Conservation (phyloP, 2,329 filamentous ascomycete genomes). For the Fonsecaea erecta region DNA sequence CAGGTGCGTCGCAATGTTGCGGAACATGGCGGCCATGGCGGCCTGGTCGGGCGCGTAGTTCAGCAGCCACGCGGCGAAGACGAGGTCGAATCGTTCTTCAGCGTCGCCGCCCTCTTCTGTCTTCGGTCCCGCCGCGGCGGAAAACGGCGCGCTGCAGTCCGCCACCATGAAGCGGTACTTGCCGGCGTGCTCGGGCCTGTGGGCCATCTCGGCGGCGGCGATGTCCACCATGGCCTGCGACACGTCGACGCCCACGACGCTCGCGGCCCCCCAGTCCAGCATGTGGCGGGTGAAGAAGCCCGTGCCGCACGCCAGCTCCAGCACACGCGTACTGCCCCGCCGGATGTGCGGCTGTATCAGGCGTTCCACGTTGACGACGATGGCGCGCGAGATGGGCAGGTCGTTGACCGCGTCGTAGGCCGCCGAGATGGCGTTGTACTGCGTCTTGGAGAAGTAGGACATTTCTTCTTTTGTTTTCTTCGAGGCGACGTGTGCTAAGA, state of each 20-base stretch:
- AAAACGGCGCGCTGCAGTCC: slow-evolving; percentile 6
- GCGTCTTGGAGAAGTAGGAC: slow-evolving; percentile 19
- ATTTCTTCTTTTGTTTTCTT: neutral
- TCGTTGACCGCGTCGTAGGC: slow-evolving; percentile 18
- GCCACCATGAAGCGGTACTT: slow-evolving; percentile 14
- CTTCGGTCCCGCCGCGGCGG: neutral
- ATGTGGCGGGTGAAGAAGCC: slow-evolving; percentile 45
- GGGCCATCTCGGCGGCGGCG: slow-evolving; percentile 28
- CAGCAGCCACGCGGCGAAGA: slow-evolving; percentile 46
- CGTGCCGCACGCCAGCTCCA: slow-evolving; percentile 48
- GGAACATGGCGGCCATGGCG: slow-evolving; percentile 44
- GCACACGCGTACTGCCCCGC: slow-evolving; percentile 35
- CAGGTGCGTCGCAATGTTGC: slow-evolving; percentile 45
- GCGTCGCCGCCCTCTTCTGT: neutral
- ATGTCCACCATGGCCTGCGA: slow-evolving; percentile 43
- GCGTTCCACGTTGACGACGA: slow-evolving; percentile 19
- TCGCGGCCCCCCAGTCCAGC: slow-evolving; percentile 43
- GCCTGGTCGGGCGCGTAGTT: slow-evolving; percentile 44
- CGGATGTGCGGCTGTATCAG: slow-evolving; percentile 13
- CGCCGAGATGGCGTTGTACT: slow-evolving; percentile 13
- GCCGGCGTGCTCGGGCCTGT: neutral
- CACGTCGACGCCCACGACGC: slow-evolving; percentile 46
- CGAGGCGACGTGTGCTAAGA: no score
- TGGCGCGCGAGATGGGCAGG: slow-evolving; percentile 16
- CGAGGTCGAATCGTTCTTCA: slow-evolving; percentile 44